Conservation (phyloP, 2,329 filamentous ascomycete genomes). For the Keithomyces neogunnii region DNA sequence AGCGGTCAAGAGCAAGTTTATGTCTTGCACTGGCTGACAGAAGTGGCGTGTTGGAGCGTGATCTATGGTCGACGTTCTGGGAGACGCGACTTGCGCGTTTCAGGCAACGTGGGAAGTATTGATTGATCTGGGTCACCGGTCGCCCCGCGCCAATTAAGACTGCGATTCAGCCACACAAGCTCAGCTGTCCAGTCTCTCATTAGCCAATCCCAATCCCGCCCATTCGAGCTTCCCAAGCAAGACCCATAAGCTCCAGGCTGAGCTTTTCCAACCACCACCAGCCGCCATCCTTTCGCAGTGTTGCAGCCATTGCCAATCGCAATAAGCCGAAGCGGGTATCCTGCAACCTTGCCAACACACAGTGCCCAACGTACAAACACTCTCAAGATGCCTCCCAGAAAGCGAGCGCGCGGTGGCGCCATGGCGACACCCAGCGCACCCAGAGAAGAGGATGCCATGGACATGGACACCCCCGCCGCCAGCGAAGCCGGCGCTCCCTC, state of each 20-base stretch:
- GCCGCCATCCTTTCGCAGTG: neutral
- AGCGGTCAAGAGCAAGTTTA: neutral
- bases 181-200: neutral
- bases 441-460: slow-evolving; percentile 53
- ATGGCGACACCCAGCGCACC: slow-evolving; percentile 47
- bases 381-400: slow-evolving; percentile 57
- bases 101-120: no score
- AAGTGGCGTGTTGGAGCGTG: neutral
- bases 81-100: no score
- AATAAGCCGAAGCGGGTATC: neutral
- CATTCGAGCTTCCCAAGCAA: neutral
- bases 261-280: neutral
- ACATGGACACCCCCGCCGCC: slow-evolving; percentile 46
- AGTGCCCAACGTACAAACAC: neutral
- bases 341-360: no score
- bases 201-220: neutral
- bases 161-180: neutral
- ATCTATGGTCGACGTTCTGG: no score
- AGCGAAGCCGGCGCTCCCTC: slow-evolving; percentile 36
- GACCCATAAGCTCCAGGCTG: neutral
- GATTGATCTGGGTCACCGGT: no score
- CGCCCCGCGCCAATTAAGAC: no score
- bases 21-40: neutral
- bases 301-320: neutral
- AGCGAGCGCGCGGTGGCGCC: slow-evolving; percentile 53